Percentiles rank a stretch among this genome's conserved stretches.
phyloP scores from a whole-genome alignment of 2,329 filamentous ascomycete species.

The Beauveria bassiana region DNA sequence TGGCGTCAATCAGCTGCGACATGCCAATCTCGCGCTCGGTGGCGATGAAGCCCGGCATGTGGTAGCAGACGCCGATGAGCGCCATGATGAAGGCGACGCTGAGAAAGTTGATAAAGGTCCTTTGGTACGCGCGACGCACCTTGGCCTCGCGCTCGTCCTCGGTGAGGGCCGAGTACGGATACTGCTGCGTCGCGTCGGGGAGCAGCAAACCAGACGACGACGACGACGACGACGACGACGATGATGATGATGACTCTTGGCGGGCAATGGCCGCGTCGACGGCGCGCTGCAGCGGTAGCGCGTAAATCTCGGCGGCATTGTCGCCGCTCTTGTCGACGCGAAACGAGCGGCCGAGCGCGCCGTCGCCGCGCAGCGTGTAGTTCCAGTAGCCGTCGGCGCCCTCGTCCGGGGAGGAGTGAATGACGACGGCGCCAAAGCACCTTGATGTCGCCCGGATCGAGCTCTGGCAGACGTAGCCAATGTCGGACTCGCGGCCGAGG shows the following conservation, averaged over 20 bases:
- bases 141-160: conserved; percentile 46
- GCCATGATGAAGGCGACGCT: conserved; percentile 62
- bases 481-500: conserved; percentile 18
- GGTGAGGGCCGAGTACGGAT: conserved; percentile 25
- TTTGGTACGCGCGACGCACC: conserved; percentile 54
- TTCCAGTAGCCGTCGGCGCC: conserved; percentile 52
- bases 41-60: conserved; percentile 63
- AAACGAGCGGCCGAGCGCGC: conserved; percentile 45
- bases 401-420: conserved; percentile 60
- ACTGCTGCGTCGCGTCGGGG: conserved; percentile 26
- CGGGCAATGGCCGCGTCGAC: conserved; percentile 54
- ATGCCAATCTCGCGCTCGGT: conserved; percentile 63
- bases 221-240: too few species aligned
- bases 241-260: background rate
- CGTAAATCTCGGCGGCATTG: conserved; percentile 60
- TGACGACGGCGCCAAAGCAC: conserved; percentile 67
- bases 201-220: background rate
- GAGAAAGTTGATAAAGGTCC: conserved; percentile 55
- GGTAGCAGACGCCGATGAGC: conserved; percentile 62
- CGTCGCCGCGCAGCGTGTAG: conserved; percentile 63
- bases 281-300: conserved; percentile 60
- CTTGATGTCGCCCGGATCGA: conserved; percentile 55
- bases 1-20: conserved; percentile 66
- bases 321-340: conserved; percentile 42
- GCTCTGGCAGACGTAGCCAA: conserved; percentile 45